These are phyloP conservation scores for Pleurotus pulmonarius DNA, from an alignment of 768 basidiomycete genomes.

Conservation along the genomic window DNA sequence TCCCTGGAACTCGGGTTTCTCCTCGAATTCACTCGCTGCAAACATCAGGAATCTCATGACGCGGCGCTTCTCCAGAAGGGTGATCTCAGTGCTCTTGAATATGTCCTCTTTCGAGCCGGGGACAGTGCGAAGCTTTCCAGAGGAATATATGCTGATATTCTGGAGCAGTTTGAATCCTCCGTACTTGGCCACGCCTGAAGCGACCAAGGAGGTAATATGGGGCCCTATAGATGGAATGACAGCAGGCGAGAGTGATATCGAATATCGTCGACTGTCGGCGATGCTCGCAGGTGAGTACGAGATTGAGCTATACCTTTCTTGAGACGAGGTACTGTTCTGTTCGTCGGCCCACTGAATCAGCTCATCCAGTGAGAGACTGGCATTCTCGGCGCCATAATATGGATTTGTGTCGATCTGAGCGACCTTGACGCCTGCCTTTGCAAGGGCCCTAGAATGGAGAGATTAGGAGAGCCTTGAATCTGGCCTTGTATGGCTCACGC, in stretches of 20 bases:
- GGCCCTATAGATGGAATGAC: conserved; percentile 79
- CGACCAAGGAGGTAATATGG: conserved; percentile 72
- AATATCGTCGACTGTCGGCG: conserved; percentile 69
- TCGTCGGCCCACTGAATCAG: conserved; percentile 64
- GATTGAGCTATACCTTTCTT: conserved; percentile 34
- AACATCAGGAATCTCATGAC: conserved; percentile 92
- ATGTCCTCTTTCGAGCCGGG: conserved; percentile 91
- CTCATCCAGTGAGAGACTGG: conserved; percentile 80
- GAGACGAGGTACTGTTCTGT: conserved; percentile 7
- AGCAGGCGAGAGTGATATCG: conserved; percentile 80
- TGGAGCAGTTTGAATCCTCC: conserved; percentile 87
- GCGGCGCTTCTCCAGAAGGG: conserved; percentile 80
- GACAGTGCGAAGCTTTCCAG: conserved; percentile 53
- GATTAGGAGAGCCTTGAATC: conserved; percentile 8
- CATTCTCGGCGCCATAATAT: conserved; percentile 84
- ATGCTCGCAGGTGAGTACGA: conserved; percentile 39
- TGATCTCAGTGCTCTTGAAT: conserved; percentile 79
- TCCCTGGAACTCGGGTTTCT: conserved; percentile 49
- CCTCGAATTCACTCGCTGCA: conserved; percentile 72
- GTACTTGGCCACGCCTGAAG: conserved; percentile 85
- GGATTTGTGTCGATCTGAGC: conserved; percentile 83
- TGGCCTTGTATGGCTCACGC: conserved; percentile 56
- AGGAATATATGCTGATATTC: conserved; percentile 54
- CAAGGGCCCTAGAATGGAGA: conserved; percentile 60
- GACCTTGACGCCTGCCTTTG: conserved; percentile 84